Evolutionary conservation across 1,284 basidiomycete species (phyloP).

Genomic region (Trametes pubescens): DNA sequence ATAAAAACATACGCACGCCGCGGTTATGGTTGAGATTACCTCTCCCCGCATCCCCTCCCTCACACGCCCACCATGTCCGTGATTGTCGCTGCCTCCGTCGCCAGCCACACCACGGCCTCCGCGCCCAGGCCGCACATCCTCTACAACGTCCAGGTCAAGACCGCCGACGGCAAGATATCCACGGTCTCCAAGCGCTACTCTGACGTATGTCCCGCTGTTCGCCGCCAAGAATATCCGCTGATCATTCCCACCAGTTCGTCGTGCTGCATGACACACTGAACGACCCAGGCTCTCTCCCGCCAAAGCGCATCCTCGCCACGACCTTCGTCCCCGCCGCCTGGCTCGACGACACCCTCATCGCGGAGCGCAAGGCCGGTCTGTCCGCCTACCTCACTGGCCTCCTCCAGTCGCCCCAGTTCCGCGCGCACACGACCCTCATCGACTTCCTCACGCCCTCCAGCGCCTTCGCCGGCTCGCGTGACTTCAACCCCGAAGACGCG

Average conservation of each 20-base stretch:
- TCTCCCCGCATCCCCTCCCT: constrained; percentile 7
- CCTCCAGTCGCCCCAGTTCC: constrained; percentile 45
- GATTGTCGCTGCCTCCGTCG: constrained; percentile 41
- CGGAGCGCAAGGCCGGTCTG: constrained; percentile 59
- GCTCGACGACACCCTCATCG: constrained; percentile 59
- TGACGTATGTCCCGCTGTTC: constrained; percentile 46
- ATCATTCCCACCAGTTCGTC: constrained; percentile 48
- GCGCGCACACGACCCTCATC: constrained; percentile 42
- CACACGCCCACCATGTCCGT: constrained; percentile 29
- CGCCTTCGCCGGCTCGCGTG: constrained; percentile 28
- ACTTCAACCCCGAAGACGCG: constrained; percentile 52
- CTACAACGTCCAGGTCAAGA: constrained; percentile 51
- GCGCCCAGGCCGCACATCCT: constrained; percentile 59
- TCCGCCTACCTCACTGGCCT: constrained; percentile 52
- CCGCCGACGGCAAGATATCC: constrained; percentile 45
- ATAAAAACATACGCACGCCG: constrained; percentile 16
- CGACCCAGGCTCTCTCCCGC: constrained; percentile 52
- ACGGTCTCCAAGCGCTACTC: constrained; percentile 56
- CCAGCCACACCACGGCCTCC: constrained; percentile 58
- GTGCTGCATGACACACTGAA: constrained; percentile 48
- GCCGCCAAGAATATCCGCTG: background rate
- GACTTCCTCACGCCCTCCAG: constrained; percentile 49
- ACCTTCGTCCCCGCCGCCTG: constrained; percentile 60
- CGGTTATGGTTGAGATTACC: background rate
- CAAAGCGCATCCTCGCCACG: constrained; percentile 56